These are phyloP conservation scores for Botrytis elliptica DNA, from an alignment of 2,329 filamentous ascomycete species.

Conservation along the genomic window DNA sequence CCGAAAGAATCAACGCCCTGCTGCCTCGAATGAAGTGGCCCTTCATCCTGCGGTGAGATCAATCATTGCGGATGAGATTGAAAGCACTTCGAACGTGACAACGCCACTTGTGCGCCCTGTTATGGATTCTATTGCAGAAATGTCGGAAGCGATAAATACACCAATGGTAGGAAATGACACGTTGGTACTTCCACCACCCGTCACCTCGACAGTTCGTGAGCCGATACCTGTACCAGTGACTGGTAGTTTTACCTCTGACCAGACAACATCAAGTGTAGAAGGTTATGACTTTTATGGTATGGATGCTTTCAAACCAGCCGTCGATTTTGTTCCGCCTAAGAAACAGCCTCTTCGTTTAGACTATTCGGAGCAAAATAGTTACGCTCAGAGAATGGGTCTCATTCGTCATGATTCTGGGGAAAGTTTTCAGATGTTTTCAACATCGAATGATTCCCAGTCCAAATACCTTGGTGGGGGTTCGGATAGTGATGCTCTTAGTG, in stretches of 20 bases:
- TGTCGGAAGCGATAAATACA: constrained; percentile 32
- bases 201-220: constrained; percentile 29
- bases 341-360: constrained; percentile 43
- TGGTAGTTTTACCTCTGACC: constrained; percentile 23
- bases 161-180: constrained; percentile 38
- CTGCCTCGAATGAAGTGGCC: constrained; percentile 25
- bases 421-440: constrained; percentile 59
- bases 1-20: constrained; percentile 26
- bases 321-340: constrained; percentile 52
- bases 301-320: constrained; percentile 50
- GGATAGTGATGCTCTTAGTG: constrained; percentile 34
- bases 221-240: constrained; percentile 35
- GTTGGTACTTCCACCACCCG: constrained; percentile 34
- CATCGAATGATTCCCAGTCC: constrained; percentile 50
- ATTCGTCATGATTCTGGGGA: constrained; percentile 58
- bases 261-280: constrained; percentile 42
- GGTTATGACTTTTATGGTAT: constrained; percentile 67
- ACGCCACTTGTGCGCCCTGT: constrained; percentile 59
- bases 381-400: constrained; percentile 29
- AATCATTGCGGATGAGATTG: constrained; percentile 47
- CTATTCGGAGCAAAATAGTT: constrained; percentile 28
- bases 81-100: constrained; percentile 61
- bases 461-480: constrained; percentile 40
- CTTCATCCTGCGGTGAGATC: constrained; percentile 26
- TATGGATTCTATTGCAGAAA: constrained; percentile 36